phyloP scores from a whole-genome alignment of 371 early-diverging fungal species.

The Circinella umbellata region DNA sequence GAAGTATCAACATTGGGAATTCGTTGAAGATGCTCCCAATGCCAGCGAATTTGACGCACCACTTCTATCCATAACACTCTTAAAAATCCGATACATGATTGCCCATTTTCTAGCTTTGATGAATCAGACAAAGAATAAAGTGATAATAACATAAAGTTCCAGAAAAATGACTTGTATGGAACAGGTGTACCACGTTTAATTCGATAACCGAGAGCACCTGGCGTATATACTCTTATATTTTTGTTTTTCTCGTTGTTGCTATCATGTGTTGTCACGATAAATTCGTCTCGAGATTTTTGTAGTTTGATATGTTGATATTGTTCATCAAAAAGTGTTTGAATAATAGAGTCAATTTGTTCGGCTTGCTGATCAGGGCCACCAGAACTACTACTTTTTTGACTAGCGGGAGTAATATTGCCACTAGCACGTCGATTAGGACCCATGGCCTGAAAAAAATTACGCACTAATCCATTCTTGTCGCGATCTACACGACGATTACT shows the following conservation, averaged over 20 bases:
- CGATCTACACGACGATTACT: neutral
- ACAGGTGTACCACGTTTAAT: slow-evolving; percentile 62
- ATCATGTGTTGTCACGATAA: neutral
- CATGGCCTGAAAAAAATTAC: slow-evolving; percentile 32
- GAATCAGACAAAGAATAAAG: slow-evolving; percentile 55
- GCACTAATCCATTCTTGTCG: slow-evolving; percentile 18
- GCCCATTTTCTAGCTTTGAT: slow-evolving; percentile 45
- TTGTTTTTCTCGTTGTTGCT: neutral
- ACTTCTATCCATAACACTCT: slow-evolving; percentile 70
- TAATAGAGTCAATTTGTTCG: slow-evolving; percentile 33
- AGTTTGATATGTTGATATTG: slow-evolving; percentile 7
- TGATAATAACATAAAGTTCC: slow-evolving; percentile 65
- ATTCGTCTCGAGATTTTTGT: slow-evolving; percentile 2
- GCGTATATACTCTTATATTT: slow-evolving; percentile 24
- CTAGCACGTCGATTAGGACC: slow-evolving; percentile 15
- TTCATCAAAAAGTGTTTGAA: slow-evolving; percentile 24
- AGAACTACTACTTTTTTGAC: neutral
- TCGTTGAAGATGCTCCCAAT: slow-evolving; percentile 65
- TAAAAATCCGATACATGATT: slow-evolving; percentile 63
- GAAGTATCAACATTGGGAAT: slow-evolving; percentile 61
- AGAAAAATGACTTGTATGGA: slow-evolving; percentile 71
- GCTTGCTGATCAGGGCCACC: neutral
- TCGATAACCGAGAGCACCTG: slow-evolving; percentile 48
- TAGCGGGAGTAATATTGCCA: neutral
- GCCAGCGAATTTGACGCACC: slow-evolving; percentile 61